Base-by-base conservation (phyloP, 1,284 basidiomycete species). In the Ceratobasidium sp. region DNA sequence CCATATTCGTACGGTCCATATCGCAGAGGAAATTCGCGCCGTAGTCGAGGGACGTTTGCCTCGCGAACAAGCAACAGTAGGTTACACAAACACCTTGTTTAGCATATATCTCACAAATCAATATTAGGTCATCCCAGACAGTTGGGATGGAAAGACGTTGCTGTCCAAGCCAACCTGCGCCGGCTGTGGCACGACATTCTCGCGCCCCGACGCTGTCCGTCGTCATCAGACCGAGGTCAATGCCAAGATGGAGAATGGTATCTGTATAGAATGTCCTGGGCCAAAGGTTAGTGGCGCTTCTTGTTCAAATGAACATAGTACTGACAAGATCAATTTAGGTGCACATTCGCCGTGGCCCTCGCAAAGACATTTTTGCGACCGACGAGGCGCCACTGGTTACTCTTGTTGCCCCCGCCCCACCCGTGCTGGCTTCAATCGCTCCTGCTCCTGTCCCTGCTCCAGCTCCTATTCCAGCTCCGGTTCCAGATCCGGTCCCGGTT, bases 181-280 rank as follows among this genome's bases (percentile, higher is more conserved):
- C 5, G 62, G 62, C 6, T 65, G 62, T 26, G 62, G 62, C 1
- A 65, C 62, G 9, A 65, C 62, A n/a, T 65, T 65, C 48, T 65
- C 62, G 12, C 62, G 62, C 28, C 62, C 62, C n/a, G 62, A 65
- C 23, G 62, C 62, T 16, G 62, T 65, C n/a, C 62, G 62, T 32
- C 46, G 62, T 46, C 62, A 65, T 26, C 62, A 53, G 26, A 65
- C 62, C 62, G 62, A 65, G 62, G 62, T 65, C 34, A 65, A 65
- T 23, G 62, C 62, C 2, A 65, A 65, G 34, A 53, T 65, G 48
- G 62, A 65, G 34, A 65, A 65, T 21, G 48, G 62, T 3, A 41
- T 65, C 34, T 65, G 62, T 41, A 34, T 65, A 4, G 62, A 65
- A 21, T 65, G 62, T 32, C 62, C 62, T 21, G 62, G 62, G 34